Base-by-base conservation (phyloP, 306 rosid genomes). In the Cicer bijugum region DNA sequence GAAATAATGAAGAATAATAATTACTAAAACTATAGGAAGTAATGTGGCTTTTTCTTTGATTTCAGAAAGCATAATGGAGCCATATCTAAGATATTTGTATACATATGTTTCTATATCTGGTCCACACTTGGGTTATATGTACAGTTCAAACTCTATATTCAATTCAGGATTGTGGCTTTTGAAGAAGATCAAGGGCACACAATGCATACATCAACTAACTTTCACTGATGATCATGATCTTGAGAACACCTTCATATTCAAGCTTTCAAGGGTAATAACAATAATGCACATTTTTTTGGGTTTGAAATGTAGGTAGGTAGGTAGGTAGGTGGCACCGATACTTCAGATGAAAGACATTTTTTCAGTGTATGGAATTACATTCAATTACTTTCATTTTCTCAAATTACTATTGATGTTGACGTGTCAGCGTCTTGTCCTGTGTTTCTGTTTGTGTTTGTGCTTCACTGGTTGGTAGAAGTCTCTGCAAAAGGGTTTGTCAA, bases 51-150 rank as follows among this genome's bases (percentile, higher is more conserved):
- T 60, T 11, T 19, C 59, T 55, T 5, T 45, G 74, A 69, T 82
- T 85, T 86, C 95, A 94, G 99, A 94, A 47, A 86, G 85, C 88
- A 85, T 94, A 56, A 89, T 94, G 99, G 92, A 89, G 86, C 99
- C 99, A 67, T 94, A 82, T 84, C 84, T 83, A 33, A 86, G 86
- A 76, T 83, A 83, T 90, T 88, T 94, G 43, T 62, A 88, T 55
- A 87, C 91, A 4, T 94, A 91, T 80, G 95, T 91, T 78, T 94
- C 99, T 43, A 84, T 94, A 80, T 94, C 96, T 19, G 99, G 99
- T 64, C 99, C 99, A 7, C 99, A 94, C 90, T 85, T 94, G 90
- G 99, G 99, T 44, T 94, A 89, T 80, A 88, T 94, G 78, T 94
- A 94, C 78, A 87, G 95, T 87, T 88, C 99, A 6, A 94, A 94